Evolutionary conservation across 495 filamentous ascomycete species (phyloP), one percentile per base, ranked within the genome.

Genomic region (Platismatia glauca): DNA sequence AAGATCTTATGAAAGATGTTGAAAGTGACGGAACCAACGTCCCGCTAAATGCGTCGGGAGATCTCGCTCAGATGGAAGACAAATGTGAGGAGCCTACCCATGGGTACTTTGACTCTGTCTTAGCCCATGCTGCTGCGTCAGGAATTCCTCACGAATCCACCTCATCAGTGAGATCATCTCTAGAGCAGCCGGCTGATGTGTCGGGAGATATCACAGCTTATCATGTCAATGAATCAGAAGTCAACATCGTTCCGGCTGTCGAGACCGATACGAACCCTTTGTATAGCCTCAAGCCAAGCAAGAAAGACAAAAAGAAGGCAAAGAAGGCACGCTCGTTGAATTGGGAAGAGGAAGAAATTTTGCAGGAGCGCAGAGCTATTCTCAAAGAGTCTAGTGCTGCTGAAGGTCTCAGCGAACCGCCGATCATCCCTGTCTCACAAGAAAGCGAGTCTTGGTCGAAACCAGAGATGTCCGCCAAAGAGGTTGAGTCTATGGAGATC

Each of bases 221-320:
- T n/a, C 39, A 50, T 16, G 9, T 13, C 12, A 27, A 41, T 33
- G 55, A 31, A 35, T 9, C 29, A n/a, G 12, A 38, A 22, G 41
- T 0, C 15, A 48, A 58, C 22, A 13, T 52, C 15, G 43, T 5
- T 16, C 31, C 41, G 13, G 31, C 34, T 11, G n/a, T 39, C 22
- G 31, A 52, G 20, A 37, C 58, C 31, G 41, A 58, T 37, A 35
- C 3, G 13, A 0, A 58, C 20, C 22, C 55, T 48, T 35, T 18
- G 8, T 41, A 34, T n/a, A 34, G n/a, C 29, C 7, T n/a, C 5
- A 48, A 57, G 55, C 52, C 59, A 55, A 72, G 64, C 58, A 72
- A 69, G 57, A 72, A 71, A 61, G 69, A 72, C 55, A 71, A 70
- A 56, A 67, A 73, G 60, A 70, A 74, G 61, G 62, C 35, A 27